These are phyloP conservation scores for Vigna hirtella DNA, from an alignment of 306 rosid genomes.

Conservation along the genomic window DNA sequence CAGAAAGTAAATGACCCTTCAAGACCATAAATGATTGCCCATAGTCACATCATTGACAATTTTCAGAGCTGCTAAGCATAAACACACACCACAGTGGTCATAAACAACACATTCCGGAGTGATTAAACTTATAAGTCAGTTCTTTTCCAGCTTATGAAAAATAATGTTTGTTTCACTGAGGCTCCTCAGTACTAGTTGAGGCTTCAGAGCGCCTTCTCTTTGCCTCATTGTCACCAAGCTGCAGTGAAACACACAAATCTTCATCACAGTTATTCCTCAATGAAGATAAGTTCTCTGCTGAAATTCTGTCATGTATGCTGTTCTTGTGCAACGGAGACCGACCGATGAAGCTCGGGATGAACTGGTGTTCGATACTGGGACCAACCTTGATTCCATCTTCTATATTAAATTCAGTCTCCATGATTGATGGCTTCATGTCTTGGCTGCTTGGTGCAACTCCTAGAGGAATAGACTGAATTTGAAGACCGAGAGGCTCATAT, in stretches of 20 bases:
- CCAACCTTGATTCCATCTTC: slow-evolving; percentile 73
- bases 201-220: slow-evolving; percentile 90
- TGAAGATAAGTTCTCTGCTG: slow-evolving; percentile 74
- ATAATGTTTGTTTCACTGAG: slow-evolving; percentile 52
- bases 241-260: slow-evolving; percentile 84
- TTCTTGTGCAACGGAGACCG: slow-evolving; percentile 77
- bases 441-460: slow-evolving; percentile 65
- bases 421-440: slow-evolving; percentile 56
- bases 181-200: slow-evolving; percentile 74
- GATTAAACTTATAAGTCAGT: slow-evolving; percentile 29
- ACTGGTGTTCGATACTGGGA: slow-evolving; percentile 90
- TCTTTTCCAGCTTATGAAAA: slow-evolving; percentile 43
- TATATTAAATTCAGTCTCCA: slow-evolving; percentile 74
- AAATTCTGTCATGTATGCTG: slow-evolving; percentile 50
- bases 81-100: slow-evolving; percentile 37
- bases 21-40: slow-evolving; percentile 30
- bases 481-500: slow-evolving; percentile 87
- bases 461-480: slow-evolving; percentile 81
- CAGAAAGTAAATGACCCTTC: slow-evolving; percentile 25
- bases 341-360: slow-evolving; percentile 78
- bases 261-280: slow-evolving; percentile 73
- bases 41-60: slow-evolving; percentile 34
- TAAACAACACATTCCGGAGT: slow-evolving; percentile 39
- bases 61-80: slow-evolving; percentile 45
- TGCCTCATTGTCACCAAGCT: slow-evolving; percentile 92